A percentile compares a stretch with the other conserved stretches of the same genome.
Conservation (phyloP, 345 rosid genomes). For the Eucalyptus marginata region DNA sequence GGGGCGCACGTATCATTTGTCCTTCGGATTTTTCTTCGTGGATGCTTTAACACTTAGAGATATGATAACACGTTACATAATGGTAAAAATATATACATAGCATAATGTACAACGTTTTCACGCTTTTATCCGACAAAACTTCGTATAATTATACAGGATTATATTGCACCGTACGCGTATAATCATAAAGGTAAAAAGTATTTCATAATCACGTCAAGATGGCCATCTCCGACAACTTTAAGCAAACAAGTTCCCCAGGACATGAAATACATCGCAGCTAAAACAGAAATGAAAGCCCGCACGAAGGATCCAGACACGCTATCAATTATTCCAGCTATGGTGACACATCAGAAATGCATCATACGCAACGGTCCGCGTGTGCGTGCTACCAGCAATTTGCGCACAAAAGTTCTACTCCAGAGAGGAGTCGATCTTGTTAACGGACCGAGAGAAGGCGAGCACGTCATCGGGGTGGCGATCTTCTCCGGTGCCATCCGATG, state of each 20-base stretch:
- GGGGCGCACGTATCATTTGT: neutral
- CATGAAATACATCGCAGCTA: neutral
- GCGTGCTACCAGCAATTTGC: neutral
- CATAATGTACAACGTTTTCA: neutral
- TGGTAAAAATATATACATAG: neutral
- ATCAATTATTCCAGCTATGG: neutral
- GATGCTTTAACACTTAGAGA: neutral
- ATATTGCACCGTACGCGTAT: neutral
- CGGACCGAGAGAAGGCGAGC: conserved; percentile 17
- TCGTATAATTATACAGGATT: neutral
- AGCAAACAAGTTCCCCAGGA: neutral
- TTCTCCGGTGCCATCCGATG: neutral
- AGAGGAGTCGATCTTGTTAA: conserved; percentile 18
- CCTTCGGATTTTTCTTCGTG: neutral
- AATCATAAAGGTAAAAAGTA: neutral
- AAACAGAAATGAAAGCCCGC: neutral
- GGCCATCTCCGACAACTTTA: neutral
- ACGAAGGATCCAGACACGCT: neutral
- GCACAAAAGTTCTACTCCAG: conserved; percentile 1
- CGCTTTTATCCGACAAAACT: neutral
- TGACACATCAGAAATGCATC: neutral
- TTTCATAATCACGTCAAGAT: neutral
- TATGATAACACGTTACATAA: neutral
- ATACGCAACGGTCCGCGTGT: neutral
- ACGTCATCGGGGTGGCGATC: neutral